phyloP scores from a whole-genome alignment of 2,329 filamentous ascomycete species.

The Sclerotinia glacialis region DNA sequence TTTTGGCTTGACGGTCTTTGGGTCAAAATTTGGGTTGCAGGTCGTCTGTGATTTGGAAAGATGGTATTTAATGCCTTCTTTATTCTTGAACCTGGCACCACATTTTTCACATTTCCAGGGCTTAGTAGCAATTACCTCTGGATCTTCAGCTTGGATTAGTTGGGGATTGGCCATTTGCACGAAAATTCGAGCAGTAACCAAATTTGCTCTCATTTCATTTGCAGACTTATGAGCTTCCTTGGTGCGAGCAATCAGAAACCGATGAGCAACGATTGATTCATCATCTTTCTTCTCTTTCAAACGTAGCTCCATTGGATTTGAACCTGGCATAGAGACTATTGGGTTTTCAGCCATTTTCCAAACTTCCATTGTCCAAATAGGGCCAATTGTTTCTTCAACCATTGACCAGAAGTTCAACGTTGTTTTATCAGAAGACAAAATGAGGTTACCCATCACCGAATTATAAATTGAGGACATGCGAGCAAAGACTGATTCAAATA shows the following conservation, averaged over 20 bases:
- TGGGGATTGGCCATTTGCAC: slow-evolving; percentile 25
- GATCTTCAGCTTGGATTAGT: slow-evolving; percentile 18
- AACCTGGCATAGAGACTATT: slow-evolving; percentile 33
- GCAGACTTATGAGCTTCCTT: slow-evolving; percentile 27
- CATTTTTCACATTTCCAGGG: slow-evolving; percentile 38
- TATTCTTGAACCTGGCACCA: slow-evolving; percentile 36
- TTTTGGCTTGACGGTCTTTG: slow-evolving; percentile 14
- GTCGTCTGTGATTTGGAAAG: slow-evolving; percentile 34
- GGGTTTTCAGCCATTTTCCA: slow-evolving; percentile 31
- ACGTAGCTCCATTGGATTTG: slow-evolving; percentile 37
- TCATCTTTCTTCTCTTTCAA: slow-evolving; percentile 27
- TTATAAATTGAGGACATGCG: slow-evolving; percentile 32
- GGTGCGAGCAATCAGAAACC: slow-evolving; percentile 32
- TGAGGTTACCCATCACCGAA: slow-evolving; percentile 32
- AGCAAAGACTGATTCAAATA: slow-evolving; percentile 24
- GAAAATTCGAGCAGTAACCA: slow-evolving; percentile 32
- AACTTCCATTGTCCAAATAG: slow-evolving; percentile 28
- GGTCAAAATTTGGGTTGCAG: slow-evolving; percentile 38
- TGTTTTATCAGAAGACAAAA: slow-evolving; percentile 32
- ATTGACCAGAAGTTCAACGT: slow-evolving; percentile 30
- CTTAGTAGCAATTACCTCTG: slow-evolving; percentile 28
- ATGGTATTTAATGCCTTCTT: slow-evolving; percentile 40
- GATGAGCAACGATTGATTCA: slow-evolving; percentile 25
- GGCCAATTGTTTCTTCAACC: slow-evolving; percentile 21
- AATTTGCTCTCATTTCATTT: slow-evolving; percentile 33